Percentiles rank a stretch among this genome's conserved stretches.
Conservation (phyloP, 306 rosid species). For the Abrus pulchellus region DNA sequence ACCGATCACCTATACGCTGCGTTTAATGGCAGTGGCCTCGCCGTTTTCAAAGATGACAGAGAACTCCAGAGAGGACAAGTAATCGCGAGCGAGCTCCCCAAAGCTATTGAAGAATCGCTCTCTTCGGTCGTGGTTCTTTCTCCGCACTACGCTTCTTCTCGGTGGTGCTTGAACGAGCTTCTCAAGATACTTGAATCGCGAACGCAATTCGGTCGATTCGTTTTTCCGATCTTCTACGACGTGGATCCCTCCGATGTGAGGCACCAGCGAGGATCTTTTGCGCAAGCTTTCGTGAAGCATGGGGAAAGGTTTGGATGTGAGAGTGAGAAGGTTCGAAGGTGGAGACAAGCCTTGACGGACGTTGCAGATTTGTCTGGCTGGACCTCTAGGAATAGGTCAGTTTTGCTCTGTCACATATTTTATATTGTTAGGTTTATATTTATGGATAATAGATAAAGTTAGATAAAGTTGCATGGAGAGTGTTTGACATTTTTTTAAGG, state of each 20-base stretch:
- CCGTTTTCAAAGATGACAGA: conserved; percentile 33
- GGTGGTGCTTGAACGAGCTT: conserved; percentile 44
- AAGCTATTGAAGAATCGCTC: conserved; percentile 35
- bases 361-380: conserved; percentile 41
- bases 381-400: conserved; percentile 37
- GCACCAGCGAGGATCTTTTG: conserved; percentile 8
- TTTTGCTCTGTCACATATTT: no score
- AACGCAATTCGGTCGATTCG: neutral
- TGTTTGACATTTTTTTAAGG: no score
- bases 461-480: no score
- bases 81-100: neutral
- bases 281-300: conserved; percentile 36
- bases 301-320: neutral
- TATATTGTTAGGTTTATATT: no score
- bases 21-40: neutral
- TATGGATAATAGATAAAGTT: no score
- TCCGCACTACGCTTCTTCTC: conserved; percentile 42
- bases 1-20: conserved; percentile 36
- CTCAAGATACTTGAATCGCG: neutral
- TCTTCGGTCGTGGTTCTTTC: conserved; percentile 42
- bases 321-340: conserved; percentile 8
- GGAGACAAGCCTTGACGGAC: conserved; percentile 44
- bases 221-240: conserved; percentile 36
- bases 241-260: conserved; percentile 39
- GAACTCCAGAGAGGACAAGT: conserved; percentile 26